Evolutionary conservation across 2,329 filamentous ascomycete species (phyloP).

Genomic region (Fusarium tricinctum): DNA sequence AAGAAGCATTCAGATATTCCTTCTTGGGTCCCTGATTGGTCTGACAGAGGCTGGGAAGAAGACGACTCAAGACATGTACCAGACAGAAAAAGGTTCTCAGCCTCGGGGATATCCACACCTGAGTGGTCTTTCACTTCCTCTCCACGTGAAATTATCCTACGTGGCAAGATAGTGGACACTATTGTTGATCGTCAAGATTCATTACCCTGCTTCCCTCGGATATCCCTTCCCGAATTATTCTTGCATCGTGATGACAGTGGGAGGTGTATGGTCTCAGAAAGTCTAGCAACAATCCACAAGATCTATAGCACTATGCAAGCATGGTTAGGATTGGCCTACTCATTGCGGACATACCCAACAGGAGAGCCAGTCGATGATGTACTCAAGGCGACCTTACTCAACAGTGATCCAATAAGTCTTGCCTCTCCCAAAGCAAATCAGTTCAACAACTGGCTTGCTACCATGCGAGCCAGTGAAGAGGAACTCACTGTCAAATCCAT

Average conservation of each 20-base stretch:
- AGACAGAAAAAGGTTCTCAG: not conserved
- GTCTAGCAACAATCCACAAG: not conserved
- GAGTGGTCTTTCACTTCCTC: not conserved
- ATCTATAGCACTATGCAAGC: not conserved
- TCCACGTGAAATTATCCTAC: not conserved
- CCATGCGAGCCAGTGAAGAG: not conserved
- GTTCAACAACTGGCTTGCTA: not conserved
- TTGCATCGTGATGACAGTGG: not conserved
- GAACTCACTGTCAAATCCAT: not conserved
- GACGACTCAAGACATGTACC: not conserved
- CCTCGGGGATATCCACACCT: not conserved
- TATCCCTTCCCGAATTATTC: not conserved
- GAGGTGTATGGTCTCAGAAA: not conserved
- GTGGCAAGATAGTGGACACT: not conserved
- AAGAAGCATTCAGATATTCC: not conserved
- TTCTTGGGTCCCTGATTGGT: constrained; percentile 1
- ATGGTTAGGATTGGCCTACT: not conserved
- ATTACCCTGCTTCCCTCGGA: not conserved
- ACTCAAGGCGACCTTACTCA: not conserved
- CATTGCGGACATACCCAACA: not conserved
- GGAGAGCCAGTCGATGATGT: not conserved
- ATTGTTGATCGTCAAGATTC: not conserved
- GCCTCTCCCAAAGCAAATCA: too few species aligned
- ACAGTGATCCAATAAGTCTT: not conserved
- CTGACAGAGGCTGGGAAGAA: not conserved